These are phyloP conservation scores for Epichloe amarillans DNA, from an alignment of 2,329 filamentous ascomycete genomes.

Conservation along the genomic window DNA sequence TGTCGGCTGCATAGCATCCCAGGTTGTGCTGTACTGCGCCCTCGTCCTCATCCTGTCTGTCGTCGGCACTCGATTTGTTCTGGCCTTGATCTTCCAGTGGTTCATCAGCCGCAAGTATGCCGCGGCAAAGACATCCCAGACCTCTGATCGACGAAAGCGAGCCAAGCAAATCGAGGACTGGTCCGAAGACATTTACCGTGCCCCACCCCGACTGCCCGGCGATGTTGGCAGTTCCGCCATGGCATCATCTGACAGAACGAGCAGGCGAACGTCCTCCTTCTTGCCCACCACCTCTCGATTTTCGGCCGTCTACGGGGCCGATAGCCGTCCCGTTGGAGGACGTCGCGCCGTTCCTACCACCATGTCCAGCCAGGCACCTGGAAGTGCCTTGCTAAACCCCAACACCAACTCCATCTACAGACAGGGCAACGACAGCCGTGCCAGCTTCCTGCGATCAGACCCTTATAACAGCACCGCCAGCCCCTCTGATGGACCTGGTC, in stretches of 20 bases:
- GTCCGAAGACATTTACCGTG: conserved; percentile 93
- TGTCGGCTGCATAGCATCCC: conserved; percentile 91
- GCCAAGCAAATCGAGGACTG: conserved; percentile 94
- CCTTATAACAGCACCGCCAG: conserved; percentile 40
- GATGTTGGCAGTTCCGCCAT: conserved; percentile 55
- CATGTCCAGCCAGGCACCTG: conserved; percentile 81
- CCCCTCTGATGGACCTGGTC: conserved; percentile 57
- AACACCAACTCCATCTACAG: conserved; percentile 57
- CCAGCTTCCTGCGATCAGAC: conserved; percentile 51
- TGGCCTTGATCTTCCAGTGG: conserved; percentile 92
- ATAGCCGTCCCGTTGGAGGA: conserved; percentile 35
- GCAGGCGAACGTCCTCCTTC: conserved; percentile 73
- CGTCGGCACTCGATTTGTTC: conserved; percentile 71
- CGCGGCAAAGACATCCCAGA: conserved; percentile 72
- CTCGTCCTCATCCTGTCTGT: conserved; percentile 85
- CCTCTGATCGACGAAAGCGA: conserved; percentile 67
- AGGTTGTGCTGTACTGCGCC: conserved; percentile 91
- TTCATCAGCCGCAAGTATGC: conserved; percentile 81
- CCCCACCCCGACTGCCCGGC: conserved; percentile 67
- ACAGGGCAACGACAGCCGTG: conserved; percentile 47
- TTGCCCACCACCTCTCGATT: conserved; percentile 90
- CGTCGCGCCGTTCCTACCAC: conserved; percentile 60
- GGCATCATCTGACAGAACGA: conserved; percentile 52
- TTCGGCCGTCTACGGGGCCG: conserved; percentile 74
- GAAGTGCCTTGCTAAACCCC: conserved; percentile 49